phyloP scores from a whole-genome alignment of 768 basidiomycete species.

The Kwoniella sp. region DNA sequence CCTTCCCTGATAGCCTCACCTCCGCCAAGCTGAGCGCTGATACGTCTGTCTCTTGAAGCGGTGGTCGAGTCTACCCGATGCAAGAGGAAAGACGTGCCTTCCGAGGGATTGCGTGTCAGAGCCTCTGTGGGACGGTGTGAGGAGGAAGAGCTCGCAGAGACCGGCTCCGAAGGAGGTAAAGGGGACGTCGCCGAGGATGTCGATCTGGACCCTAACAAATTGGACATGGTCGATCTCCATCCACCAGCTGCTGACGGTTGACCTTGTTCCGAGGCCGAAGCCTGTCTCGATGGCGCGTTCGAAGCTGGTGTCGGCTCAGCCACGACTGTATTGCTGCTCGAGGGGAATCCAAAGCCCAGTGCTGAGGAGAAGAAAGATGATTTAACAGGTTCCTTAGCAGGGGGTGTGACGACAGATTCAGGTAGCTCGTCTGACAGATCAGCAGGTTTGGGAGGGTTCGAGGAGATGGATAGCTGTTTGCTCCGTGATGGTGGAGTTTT shows the following conservation, averaged over 20 bases:
- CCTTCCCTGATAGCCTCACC: constrained; percentile 43
- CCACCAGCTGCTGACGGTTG: constrained; percentile 17
- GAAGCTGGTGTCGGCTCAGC: constrained; percentile 10
- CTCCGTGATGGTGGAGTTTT: not conserved
- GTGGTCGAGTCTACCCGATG: constrained; percentile 36
- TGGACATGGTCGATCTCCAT: constrained; percentile 38
- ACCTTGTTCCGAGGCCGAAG: constrained; percentile 16
- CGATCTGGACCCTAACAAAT: constrained; percentile 25
- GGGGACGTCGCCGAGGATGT: constrained; percentile 10
- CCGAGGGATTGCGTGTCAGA: constrained; percentile 14
- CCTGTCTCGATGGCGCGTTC: constrained; percentile 11
- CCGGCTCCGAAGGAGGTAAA: not conserved
- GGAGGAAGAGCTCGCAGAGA: not conserved
- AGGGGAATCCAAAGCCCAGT: constrained; percentile 35
- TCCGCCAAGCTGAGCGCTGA: constrained; percentile 45
- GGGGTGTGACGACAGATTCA: constrained; percentile 31
- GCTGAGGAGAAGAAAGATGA: constrained; percentile 36
- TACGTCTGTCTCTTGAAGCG: constrained; percentile 42
- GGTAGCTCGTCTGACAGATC: constrained; percentile 20
- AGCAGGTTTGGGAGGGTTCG: constrained; percentile 25
- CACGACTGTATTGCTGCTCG: constrained; percentile 1
- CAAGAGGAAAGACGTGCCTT: constrained; percentile 32
- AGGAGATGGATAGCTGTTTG: constrained; percentile 11
- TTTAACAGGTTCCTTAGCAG: constrained; percentile 20
- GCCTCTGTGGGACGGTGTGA: constrained; percentile 2